Conservation (phyloP, 306 rosid species). For the Vigna nakashimae region DNA sequence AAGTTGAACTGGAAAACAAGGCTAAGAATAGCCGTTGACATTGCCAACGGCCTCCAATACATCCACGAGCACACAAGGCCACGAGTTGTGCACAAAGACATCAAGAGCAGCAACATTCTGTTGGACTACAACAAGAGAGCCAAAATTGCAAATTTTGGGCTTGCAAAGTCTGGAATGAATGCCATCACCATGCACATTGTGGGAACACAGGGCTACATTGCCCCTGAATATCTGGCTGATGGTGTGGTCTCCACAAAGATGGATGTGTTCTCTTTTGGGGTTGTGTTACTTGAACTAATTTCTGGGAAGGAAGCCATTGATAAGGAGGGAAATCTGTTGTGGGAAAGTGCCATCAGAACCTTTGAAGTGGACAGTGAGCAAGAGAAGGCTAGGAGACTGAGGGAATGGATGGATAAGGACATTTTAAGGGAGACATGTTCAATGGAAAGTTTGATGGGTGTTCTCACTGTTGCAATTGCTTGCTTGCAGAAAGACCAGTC, state of each 20-base stretch:
- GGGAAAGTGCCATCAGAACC: slow-evolving; percentile 53
- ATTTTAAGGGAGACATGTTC: slow-evolving; percentile 60
- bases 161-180: slow-evolving; percentile 86
- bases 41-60: slow-evolving; percentile 90
- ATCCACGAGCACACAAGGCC: slow-evolving; percentile 99
- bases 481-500: slow-evolving; percentile 75
- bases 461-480: slow-evolving; percentile 68
- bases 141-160: slow-evolving; percentile 91
- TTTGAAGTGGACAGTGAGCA: slow-evolving; percentile 62
- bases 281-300: slow-evolving; percentile 81
- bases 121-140: slow-evolving; percentile 84
- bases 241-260: slow-evolving; percentile 88
- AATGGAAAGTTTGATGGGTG: slow-evolving; percentile 68
- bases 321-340: slow-evolving; percentile 62
- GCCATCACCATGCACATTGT: slow-evolving; percentile 98
- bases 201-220: slow-evolving; percentile 94
- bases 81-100: slow-evolving; percentile 91
- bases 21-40: slow-evolving; percentile 73
- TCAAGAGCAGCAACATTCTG: slow-evolving; percentile 90
- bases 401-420: slow-evolving; percentile 67
- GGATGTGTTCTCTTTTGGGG: slow-evolving; percentile 93
- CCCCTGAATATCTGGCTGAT: slow-evolving; percentile 86
- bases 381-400: slow-evolving; percentile 58
- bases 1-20: slow-evolving; percentile 75
- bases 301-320: slow-evolving; percentile 73